Evolutionary conservation across 2,329 filamentous ascomycete genomes (phyloP).

Genomic region (Clonostachys sp.): DNA sequence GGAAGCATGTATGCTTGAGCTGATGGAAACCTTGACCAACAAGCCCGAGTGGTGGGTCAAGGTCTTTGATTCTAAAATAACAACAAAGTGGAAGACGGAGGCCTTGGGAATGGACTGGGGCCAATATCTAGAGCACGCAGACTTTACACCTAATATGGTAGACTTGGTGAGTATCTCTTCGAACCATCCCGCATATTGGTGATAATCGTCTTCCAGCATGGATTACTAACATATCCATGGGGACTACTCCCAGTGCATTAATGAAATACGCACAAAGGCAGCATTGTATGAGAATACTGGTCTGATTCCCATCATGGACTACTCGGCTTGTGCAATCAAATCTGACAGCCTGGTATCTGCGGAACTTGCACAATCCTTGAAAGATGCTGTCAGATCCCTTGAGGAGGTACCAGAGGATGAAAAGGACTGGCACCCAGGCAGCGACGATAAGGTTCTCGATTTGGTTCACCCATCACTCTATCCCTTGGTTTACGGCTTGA

Average conservation of each 20-base stretch:
- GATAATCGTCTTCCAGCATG: neutral
- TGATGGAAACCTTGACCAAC: slow-evolving; percentile 24
- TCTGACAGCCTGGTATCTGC: slow-evolving; percentile 17
- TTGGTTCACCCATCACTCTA: slow-evolving; percentile 61
- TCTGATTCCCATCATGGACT: slow-evolving; percentile 25
- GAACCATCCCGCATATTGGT: neutral
- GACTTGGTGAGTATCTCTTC: slow-evolving; percentile 13
- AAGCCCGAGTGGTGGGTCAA: slow-evolving; percentile 28
- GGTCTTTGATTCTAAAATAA: slow-evolving; percentile 15
- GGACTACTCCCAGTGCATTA: slow-evolving; percentile 15
- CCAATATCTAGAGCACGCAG: slow-evolving; percentile 9
- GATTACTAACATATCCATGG: neutral
- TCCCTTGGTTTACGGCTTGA: slow-evolving; percentile 50
- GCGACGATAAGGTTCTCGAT: slow-evolving; percentile 52
- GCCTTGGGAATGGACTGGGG: slow-evolving; percentile 20
- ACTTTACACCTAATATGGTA: slow-evolving; percentile 21
- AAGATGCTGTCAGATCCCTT: slow-evolving; percentile 34
- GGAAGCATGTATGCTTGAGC: slow-evolving; percentile 22
- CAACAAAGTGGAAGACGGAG: slow-evolving; percentile 19
- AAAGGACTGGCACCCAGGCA: slow-evolving; percentile 59
- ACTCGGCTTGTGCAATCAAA: slow-evolving; percentile 22
- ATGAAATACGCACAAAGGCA: slow-evolving; percentile 24
- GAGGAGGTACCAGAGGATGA: slow-evolving; percentile 45
- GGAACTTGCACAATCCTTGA: slow-evolving; percentile 27
- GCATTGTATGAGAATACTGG: slow-evolving; percentile 21